These are phyloP conservation scores for Dorcoceras hygrometricum DNA, from an alignment of 257 asterid genomes.

Conservation along the genomic window DNA sequence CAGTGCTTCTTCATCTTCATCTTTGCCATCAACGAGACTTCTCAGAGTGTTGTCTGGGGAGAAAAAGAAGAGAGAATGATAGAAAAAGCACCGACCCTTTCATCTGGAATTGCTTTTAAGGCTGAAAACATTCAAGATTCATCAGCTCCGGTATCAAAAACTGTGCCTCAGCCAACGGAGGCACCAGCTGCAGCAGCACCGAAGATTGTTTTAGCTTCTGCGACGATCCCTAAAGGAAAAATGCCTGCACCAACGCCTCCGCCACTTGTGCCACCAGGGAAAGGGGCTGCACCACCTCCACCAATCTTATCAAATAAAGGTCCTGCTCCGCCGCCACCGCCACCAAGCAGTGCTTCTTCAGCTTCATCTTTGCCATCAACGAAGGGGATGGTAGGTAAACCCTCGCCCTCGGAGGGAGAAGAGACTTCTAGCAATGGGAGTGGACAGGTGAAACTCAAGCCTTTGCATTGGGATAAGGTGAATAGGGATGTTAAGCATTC, in stretches of 20 bases:
- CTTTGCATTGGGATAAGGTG: conserved; percentile 58
- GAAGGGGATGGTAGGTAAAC: conserved; percentile 15
- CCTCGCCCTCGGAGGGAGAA: not conserved
- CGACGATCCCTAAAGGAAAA: conserved; percentile 12
- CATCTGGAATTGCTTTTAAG: conserved; percentile 16
- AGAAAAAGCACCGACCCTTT: conserved; percentile 1
- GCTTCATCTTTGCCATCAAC: conserved; percentile 23
- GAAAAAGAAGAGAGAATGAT: conserved; percentile 16
- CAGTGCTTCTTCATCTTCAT: conserved; percentile 23
- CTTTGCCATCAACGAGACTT: conserved; percentile 29
- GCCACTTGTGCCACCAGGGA: conserved; percentile 30
- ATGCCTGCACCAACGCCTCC: conserved; percentile 33
- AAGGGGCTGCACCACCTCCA: not conserved
- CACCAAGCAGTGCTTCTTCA: conserved; percentile 27
- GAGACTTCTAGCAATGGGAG: conserved; percentile 25
- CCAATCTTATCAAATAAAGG: not conserved
- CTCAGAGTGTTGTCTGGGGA: conserved; percentile 41
- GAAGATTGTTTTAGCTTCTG: not conserved
- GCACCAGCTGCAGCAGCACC: not conserved
- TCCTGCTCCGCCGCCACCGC: conserved; percentile 37
- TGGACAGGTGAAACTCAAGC: conserved; percentile 45
- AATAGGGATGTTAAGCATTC: conserved; percentile 44
- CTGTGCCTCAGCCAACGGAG: not conserved
- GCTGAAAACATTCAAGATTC: conserved; percentile 25
- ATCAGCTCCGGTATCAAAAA: not conserved